Base-by-base conservation (phyloP, 192 early-diverging fungal species). In the Phlyctochytrium planicorne region DNA sequence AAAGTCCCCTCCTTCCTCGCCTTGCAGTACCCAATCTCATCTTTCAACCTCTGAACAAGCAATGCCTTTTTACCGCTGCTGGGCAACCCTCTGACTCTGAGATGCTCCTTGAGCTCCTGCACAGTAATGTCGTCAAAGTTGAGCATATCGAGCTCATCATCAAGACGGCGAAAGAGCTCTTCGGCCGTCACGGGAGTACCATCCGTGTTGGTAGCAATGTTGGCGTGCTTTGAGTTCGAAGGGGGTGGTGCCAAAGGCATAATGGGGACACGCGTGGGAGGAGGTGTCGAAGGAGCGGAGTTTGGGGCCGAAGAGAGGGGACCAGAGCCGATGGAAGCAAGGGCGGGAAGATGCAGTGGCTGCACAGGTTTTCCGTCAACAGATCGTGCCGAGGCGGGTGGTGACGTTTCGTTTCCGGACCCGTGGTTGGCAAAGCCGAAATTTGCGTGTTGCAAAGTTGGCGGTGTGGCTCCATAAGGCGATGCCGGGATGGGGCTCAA, bases 81-180 rank as follows among this genome's bases (percentile, higher is more conserved):
- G 17, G 85, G 88, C 53, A 88, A 83, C 0, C 87, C 83, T 27
- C 90, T 79, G 59, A 86, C 79, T 30, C 87, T 64, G 29, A 91
- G 67, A 79, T 90, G 84, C 37, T 91, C 89, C 60, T 91, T 91
- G 20, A 91, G 73, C 70, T 91, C 90, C 2, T 80, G 73, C 0
- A 91, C 90, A 0, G 90, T 91, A 20, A 91, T 84, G 69, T 91
- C 90, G 34, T 89, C 84, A 75, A 91, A 90, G 40, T 91, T 80
- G 3, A 87, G 81, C 14, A 73, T 77, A 52, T 81, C 78, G 60
- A 91, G 76, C 31, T 84, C 81, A 52, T 87, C 82, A 66, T 91
- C 84, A 25, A 91, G 68, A 47, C 75, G 77, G 1, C 56, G 62
- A 57, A 77, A 63, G 25, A 73, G 73, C 62, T 77, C 67, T 20